A percentile compares a stretch with the other conserved stretches of the same genome.
These are phyloP conservation scores for Diaporthe sp. DNA, from an alignment of 2,329 filamentous ascomycete genomes.

Conservation along the genomic window DNA sequence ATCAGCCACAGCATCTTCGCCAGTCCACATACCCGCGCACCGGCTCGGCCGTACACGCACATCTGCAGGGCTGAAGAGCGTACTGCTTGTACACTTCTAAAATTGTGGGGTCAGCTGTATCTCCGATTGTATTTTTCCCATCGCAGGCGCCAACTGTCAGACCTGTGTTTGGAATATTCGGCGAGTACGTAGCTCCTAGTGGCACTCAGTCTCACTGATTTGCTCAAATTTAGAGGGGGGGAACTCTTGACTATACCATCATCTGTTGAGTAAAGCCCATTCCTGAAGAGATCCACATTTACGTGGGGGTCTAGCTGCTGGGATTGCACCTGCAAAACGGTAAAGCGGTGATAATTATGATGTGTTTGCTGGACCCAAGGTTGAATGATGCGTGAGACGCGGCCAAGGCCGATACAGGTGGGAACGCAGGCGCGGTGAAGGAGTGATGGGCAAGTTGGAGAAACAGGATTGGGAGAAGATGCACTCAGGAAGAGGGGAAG, in stretches of 20 bases:
- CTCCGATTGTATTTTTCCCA: background rate
- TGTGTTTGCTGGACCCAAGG: background rate
- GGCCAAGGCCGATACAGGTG: background rate
- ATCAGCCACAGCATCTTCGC: background rate
- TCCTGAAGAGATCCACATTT: background rate
- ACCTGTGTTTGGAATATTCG: background rate
- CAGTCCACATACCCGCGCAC: background rate
- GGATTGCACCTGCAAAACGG: background rate
- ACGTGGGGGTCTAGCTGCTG: background rate
- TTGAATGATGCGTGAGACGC: background rate
- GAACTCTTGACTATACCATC: background rate
- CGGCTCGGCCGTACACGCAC: background rate
- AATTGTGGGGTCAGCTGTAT: background rate
- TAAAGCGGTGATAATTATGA: background rate
- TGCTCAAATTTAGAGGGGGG: background rate
- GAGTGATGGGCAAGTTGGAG: background rate
- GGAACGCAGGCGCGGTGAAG: background rate
- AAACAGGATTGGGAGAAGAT: background rate
- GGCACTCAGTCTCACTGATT: background rate
- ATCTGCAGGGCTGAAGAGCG: background rate
- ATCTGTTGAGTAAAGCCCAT: background rate
- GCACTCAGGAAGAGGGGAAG: background rate
- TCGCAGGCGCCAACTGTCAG: background rate
- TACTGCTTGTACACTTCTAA: background rate
- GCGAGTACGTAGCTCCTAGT: background rate